Evolutionary conservation across 2,329 filamentous ascomycete genomes (phyloP).

Genomic region (Fusarium albosuccineum): DNA sequence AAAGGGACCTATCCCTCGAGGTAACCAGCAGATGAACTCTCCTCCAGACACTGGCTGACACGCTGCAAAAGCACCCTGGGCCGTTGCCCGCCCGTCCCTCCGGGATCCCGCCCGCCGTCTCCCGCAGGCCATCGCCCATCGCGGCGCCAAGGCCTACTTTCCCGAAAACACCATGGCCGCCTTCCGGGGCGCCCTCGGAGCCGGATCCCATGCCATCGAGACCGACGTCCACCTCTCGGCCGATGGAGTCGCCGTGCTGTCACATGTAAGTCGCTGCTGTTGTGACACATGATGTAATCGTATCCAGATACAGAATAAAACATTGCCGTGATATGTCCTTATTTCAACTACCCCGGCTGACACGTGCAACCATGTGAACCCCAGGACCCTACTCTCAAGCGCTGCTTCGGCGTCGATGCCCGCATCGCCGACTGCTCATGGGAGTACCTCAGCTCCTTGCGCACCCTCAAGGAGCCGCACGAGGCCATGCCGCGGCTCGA

Average conservation of each 20-base stretch:
- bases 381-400: slow-evolving; percentile 80
- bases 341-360: slow-evolving; percentile 10
- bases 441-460: slow-evolving; percentile 76
- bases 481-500: slow-evolving; percentile 79
- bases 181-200: slow-evolving; percentile 79
- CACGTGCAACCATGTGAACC: slow-evolving; percentile 4
- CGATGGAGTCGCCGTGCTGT: slow-evolving; percentile 87
- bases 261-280: slow-evolving; percentile 71
- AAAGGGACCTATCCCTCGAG: slow-evolving; percentile 21
- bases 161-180: slow-evolving; percentile 90
- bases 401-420: slow-evolving; percentile 83
- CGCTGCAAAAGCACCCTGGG: slow-evolving; percentile 47
- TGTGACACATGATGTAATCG: not conserved
- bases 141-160: slow-evolving; percentile 80
- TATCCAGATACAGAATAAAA: no score
- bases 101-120: slow-evolving; percentile 51
- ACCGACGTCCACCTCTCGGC: slow-evolving; percentile 87
- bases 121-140: slow-evolving; percentile 82
- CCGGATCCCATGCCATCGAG: slow-evolving; percentile 85
- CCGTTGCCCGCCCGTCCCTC: slow-evolving; percentile 49
- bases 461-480: slow-evolving; percentile 75
- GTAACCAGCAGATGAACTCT: slow-evolving; percentile 6
- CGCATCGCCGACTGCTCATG: slow-evolving; percentile 83
- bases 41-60: not conserved
- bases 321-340: not conserved